Base-by-base conservation (phyloP, 129 eudicot genomes). In the Erigeron canadensis region DNA sequence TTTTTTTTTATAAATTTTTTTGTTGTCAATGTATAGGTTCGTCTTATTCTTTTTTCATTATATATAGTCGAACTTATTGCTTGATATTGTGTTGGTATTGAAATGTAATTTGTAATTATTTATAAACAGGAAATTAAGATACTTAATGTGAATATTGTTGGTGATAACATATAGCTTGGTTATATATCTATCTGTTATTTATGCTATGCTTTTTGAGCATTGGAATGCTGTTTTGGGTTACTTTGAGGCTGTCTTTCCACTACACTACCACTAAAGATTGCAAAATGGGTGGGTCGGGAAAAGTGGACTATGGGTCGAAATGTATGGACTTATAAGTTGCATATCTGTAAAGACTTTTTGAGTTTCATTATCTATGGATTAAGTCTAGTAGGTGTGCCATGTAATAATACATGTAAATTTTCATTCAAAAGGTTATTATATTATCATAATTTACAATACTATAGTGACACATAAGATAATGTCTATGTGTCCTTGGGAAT, bases 11-110 rank as follows among this genome's bases (percentile, higher is more conserved):
- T 28, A 28, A 28, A 28, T 1, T 28, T 28, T 28, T 28, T 28
- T 28, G 34, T 28, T n/a, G 43, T 17, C 44, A 37, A 22, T 77
- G 81, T 77, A 77, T 77, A 71, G 81, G 77, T 71, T 63, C 51
- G 67, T 77, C 72, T 70, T 77, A 70, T 77, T 77, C 76, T 53
- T 77, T 77, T 28, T 77, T 41, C 41, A 43, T 63, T 43, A 63
- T 47, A 46, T 39, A 48, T 17, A 23, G 77, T 70, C 76, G 43
- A 70, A 63, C 67, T 70, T 63, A 77, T 42, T 43, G 77, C 64
- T 77, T 71, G 48, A 37, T 64, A 11, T 22, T 42, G 67, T 71
- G 61, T 53, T 54, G 69, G 72, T 77, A 51, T 41, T 77, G 81
- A 63, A 77, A 77, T 43, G 70, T n/a, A 17, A 53, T 53, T 50